Evolutionary conservation across 139 green algal genomes (phyloP).

Genomic region (Ostreobium quekettii): DNA sequence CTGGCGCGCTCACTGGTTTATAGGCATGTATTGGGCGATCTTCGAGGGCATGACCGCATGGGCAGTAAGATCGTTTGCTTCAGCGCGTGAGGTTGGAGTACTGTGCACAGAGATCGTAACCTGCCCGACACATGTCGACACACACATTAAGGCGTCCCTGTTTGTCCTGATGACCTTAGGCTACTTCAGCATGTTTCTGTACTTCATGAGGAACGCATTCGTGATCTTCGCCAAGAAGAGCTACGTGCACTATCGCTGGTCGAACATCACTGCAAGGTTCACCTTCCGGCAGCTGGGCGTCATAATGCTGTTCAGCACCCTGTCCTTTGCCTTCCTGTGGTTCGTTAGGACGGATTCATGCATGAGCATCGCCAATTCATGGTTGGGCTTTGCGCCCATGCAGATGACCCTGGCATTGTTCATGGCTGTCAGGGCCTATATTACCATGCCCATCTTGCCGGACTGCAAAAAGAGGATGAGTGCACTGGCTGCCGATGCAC

Average conservation of each 20-base stretch:
- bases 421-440: background rate
- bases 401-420: background rate
- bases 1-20: background rate
- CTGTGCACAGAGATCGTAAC: background rate
- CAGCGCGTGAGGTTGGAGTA: too few species aligned
- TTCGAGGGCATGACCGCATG: background rate
- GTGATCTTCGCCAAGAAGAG: background rate
- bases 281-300: background rate
- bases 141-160: background rate
- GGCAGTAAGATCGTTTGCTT: background rate
- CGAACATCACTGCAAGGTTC: background rate
- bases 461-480: too few species aligned
- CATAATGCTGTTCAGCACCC: background rate
- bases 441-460: background rate
- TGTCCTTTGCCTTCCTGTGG: background rate
- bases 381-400: background rate
- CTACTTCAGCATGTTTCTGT: background rate
- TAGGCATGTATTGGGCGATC: background rate
- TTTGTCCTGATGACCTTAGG: background rate
- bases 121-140: too few species aligned
- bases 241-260: background rate
- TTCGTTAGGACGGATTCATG: background rate
- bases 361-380: background rate
- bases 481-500: too few species aligned
- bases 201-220: background rate